Evolutionary conservation across 345 rosid species (phyloP).

Genomic region (Hibiscus tridactylites): DNA sequence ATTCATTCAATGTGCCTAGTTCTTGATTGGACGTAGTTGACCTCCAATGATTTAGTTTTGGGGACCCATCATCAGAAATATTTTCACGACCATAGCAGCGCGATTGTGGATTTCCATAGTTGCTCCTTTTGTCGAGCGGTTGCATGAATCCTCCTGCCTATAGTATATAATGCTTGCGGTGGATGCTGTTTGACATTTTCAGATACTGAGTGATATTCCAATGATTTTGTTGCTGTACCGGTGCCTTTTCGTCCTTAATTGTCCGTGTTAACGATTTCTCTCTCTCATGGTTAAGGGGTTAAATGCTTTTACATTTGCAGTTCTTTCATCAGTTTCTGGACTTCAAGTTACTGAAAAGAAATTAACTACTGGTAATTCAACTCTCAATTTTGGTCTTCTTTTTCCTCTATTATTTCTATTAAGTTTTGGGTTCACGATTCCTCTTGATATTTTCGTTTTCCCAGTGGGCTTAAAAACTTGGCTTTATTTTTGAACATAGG

Average conservation of each 20-base stretch:
- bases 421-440: neutral
- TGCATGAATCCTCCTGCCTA: neutral
- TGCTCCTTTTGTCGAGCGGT: neutral
- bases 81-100: neutral
- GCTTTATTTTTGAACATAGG: slow-evolving; percentile 32
- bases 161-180: neutral
- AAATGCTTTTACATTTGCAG: slow-evolving; percentile 40
- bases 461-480: neutral
- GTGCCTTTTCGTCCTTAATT: neutral
- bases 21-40: neutral
- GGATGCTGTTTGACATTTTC: neutral
- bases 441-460: slow-evolving; percentile 2
- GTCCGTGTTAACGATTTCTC: neutral
- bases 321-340: slow-evolving; percentile 79
- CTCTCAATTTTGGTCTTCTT: neutral
- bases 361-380: slow-evolving; percentile 44
- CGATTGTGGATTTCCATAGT: neutral
- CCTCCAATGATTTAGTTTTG: neutral
- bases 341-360: slow-evolving; percentile 44
- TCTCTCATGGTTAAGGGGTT: neutral
- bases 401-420: neutral
- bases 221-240: neutral
- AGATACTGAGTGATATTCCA: neutral
- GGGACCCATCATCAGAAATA: neutral
- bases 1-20: neutral